These are phyloP conservation scores for Cadophora sp. DNA, from an alignment of 2,329 filamentous ascomycete genomes.

Conservation along the genomic window DNA sequence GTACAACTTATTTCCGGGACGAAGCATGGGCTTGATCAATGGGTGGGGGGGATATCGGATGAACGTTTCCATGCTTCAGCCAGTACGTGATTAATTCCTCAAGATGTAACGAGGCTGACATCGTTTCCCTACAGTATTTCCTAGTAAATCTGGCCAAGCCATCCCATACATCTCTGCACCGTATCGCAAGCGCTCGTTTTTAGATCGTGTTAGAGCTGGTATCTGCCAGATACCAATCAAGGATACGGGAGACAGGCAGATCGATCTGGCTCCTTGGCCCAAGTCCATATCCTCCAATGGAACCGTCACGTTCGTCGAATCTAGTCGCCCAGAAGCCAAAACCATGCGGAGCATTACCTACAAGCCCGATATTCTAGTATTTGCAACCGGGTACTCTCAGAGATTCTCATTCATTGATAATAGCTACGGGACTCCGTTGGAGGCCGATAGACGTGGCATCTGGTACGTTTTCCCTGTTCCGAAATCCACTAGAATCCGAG, in stretches of 20 bases:
- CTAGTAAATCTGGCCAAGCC: slow-evolving; percentile 52
- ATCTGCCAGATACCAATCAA: slow-evolving; percentile 52
- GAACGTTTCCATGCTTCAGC: slow-evolving; percentile 22
- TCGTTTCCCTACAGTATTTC: slow-evolving; percentile 24
- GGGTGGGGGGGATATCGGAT: slow-evolving; percentile 49
- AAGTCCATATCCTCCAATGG: not conserved
- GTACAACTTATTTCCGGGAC: slow-evolving; percentile 51
- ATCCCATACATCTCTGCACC: slow-evolving; percentile 53
- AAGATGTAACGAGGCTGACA: not conserved
- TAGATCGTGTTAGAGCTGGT: slow-evolving; percentile 47
- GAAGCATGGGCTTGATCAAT: slow-evolving; percentile 54
- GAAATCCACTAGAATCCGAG: no score
- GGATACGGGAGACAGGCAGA: slow-evolving; percentile 45
- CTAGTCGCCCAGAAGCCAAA: slow-evolving; percentile 19
- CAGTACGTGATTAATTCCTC: not conserved
- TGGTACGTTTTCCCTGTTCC: not conserved
- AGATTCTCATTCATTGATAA: slow-evolving; percentile 51
- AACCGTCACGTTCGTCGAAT: slow-evolving; percentile 5
- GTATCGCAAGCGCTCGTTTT: slow-evolving; percentile 45
- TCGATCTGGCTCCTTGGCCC: slow-evolving; percentile 15
- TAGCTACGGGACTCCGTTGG: slow-evolving; percentile 52
- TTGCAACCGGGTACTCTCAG: slow-evolving; percentile 55
- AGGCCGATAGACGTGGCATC: slow-evolving; percentile 48
- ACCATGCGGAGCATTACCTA: slow-evolving; percentile 40
- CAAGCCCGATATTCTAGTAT: slow-evolving; percentile 53